These are phyloP conservation scores for Furculomyces boomerangus DNA, from an alignment of 371 early-diverging fungal genomes.

Conservation along the genomic window DNA sequence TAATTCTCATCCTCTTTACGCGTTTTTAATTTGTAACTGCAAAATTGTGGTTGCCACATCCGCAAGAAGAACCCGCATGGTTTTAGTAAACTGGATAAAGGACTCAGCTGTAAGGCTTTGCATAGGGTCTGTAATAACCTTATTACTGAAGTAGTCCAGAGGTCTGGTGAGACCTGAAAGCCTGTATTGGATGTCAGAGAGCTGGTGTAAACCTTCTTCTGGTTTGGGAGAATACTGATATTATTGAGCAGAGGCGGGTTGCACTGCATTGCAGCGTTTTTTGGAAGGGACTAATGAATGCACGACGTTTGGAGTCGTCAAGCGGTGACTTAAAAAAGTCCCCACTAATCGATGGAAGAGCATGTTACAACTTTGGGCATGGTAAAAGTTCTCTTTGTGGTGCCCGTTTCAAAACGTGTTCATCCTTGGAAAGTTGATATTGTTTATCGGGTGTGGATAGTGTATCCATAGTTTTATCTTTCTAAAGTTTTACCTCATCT, in stretches of 20 bases:
- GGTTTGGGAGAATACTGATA: background rate
- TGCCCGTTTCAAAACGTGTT: no score
- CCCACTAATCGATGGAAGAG: background rate
- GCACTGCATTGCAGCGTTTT: background rate
- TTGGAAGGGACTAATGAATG: background rate
- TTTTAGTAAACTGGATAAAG: background rate
- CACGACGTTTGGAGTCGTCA: background rate
- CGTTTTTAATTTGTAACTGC: background rate
- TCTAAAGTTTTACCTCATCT: no score
- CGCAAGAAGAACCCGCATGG: background rate
- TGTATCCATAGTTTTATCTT: no score
- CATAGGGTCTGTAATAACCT: background rate
- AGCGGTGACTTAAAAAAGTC: background rate
- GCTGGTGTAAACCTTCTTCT: background rate
- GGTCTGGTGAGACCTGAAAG: background rate
- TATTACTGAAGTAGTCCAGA: background rate
- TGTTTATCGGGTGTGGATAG: no score
- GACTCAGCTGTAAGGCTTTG: background rate
- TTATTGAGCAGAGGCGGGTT: background rate
- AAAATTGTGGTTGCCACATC: background rate
- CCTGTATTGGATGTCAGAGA: background rate
- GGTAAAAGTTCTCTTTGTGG: background rate
- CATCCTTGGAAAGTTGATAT: no score
- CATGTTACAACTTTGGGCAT: background rate
- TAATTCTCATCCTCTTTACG: background rate